Evolutionary conservation across 495 filamentous ascomycete species (phyloP).

Genomic region (Tetracladium marchalianum): DNA sequence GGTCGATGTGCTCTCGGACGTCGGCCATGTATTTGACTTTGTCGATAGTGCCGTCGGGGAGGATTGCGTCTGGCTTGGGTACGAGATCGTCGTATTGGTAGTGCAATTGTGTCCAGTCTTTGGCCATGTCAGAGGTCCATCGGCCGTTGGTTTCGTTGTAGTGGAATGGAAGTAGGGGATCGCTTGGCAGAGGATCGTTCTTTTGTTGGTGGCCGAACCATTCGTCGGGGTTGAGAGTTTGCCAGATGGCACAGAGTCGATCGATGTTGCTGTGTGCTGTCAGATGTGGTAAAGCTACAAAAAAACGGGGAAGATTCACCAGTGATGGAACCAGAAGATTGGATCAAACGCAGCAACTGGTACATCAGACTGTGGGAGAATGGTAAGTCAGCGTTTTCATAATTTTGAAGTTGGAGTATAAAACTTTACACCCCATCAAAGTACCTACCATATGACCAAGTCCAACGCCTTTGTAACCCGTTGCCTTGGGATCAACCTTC

Average conservation of each 20-base stretch:
- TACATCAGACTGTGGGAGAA: slow-evolving; percentile 15
- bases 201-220: slow-evolving; percentile 17
- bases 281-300: too few relatives aligned
- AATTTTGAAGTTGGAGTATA: too few relatives aligned
- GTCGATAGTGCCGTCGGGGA: not conserved
- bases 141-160: slow-evolving; percentile 3
- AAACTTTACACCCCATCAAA: too few relatives aligned
- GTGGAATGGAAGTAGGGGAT: slow-evolving; percentile 14
- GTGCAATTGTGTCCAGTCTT: slow-evolving; percentile 10
- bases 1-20: not conserved
- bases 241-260: slow-evolving; percentile 27
- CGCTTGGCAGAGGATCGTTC: not conserved
- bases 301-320: not conserved
- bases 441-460: not conserved
- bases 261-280: slow-evolving; percentile 20
- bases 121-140: slow-evolving; percentile 9
- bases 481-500: too few relatives aligned
- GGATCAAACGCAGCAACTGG: slow-evolving; percentile 30
- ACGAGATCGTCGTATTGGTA: slow-evolving; percentile 9
- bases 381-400: too few relatives aligned
- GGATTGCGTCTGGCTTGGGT: not conserved
- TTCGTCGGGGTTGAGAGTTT: slow-evolving; percentile 22
- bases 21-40: not conserved
- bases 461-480: not conserved
- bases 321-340: slow-evolving; percentile 31